Conservation (phyloP, 441 rosid species). For the Flueggea neowawraea region DNA sequence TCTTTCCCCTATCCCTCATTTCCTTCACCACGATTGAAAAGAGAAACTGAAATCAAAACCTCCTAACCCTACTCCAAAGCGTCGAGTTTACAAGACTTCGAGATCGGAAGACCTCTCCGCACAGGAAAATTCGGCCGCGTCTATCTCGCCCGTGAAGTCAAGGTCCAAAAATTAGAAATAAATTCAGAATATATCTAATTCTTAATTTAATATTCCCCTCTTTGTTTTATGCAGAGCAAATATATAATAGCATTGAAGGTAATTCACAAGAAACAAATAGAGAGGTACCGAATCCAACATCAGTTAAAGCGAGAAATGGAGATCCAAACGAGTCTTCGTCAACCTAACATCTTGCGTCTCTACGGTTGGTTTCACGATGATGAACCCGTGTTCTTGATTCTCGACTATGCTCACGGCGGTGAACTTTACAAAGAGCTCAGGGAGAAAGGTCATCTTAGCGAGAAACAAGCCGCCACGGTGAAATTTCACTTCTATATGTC, state of each 20-base stretch:
- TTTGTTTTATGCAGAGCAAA: conserved; percentile 44
- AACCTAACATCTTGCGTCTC: conserved; percentile 75
- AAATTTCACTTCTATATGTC: neutral
- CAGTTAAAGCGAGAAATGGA: conserved; percentile 90
- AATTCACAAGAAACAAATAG: conserved; percentile 82
- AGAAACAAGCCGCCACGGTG: conserved; percentile 81
- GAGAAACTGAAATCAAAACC: neutral
- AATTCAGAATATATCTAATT: no score
- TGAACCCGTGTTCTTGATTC: conserved; percentile 74
- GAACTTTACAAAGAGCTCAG: conserved; percentile 75
- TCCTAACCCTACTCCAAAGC: conserved; percentile 1
- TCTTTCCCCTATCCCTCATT: no score
- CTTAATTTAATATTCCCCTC: neutral
- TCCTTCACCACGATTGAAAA: no score
- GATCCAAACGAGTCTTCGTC: conserved; percentile 69
- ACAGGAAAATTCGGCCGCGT: conserved; percentile 71
- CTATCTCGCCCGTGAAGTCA: conserved; percentile 63
- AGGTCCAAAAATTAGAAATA: conserved; percentile 22
- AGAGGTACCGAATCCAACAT: conserved; percentile 74
- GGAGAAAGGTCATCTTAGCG: conserved; percentile 54
- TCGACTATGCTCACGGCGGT: conserved; percentile 89
- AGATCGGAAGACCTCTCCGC: conserved; percentile 72
- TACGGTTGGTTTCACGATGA: conserved; percentile 85
- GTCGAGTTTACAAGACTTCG: conserved; percentile 49
- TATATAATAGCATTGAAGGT: conserved; percentile 81